Evolutionary conservation across 352 stramenopile genomes (phyloP).

Genomic region (Elongisporangium senticosum): DNA sequence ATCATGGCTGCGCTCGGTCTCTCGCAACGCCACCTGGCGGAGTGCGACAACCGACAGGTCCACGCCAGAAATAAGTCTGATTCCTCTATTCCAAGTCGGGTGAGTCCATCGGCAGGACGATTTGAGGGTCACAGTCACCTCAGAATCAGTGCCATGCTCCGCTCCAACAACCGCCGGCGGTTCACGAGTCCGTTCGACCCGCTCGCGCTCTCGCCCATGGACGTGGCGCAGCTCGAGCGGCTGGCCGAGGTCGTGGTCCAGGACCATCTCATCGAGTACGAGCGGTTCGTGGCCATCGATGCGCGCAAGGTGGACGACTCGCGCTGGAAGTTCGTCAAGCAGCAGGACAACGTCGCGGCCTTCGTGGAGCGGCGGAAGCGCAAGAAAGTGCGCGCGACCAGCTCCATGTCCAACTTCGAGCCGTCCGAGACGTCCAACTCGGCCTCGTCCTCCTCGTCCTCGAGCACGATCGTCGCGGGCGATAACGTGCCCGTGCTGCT

Average conservation of each 20-base stretch:
- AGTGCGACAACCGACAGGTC: background rate
- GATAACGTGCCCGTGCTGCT: slow-evolving; percentile 7
- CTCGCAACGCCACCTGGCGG: background rate
- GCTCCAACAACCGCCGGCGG: background rate
- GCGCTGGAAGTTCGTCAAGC: slow-evolving; percentile 23
- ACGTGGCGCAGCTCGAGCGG: slow-evolving; percentile 31
- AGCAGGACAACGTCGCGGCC: slow-evolving; percentile 12
- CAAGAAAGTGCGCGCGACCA: background rate
- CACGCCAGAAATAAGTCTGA: background rate
- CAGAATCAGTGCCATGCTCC: background rate
- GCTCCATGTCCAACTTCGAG: background rate
- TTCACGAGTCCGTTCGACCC: slow-evolving; percentile 47
- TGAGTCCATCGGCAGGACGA: background rate
- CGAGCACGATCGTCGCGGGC: background rate
- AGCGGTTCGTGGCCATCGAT: slow-evolving; percentile 17
- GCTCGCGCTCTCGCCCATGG: slow-evolving; percentile 27
- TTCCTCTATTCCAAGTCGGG: background rate
- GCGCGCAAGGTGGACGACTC: slow-evolving; percentile 17
- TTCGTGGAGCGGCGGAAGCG: slow-evolving; percentile 1
- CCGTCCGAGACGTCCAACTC: background rate
- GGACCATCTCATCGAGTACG: slow-evolving; percentile 23
- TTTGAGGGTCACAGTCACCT: background rate
- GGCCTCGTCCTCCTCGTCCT: background rate
- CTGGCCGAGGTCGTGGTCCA: slow-evolving; percentile 34
- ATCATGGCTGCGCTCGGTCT: background rate